These are phyloP conservation scores for Eucalyptus paniculata DNA, from an alignment of 345 rosid genomes.

Conservation along the genomic window DNA sequence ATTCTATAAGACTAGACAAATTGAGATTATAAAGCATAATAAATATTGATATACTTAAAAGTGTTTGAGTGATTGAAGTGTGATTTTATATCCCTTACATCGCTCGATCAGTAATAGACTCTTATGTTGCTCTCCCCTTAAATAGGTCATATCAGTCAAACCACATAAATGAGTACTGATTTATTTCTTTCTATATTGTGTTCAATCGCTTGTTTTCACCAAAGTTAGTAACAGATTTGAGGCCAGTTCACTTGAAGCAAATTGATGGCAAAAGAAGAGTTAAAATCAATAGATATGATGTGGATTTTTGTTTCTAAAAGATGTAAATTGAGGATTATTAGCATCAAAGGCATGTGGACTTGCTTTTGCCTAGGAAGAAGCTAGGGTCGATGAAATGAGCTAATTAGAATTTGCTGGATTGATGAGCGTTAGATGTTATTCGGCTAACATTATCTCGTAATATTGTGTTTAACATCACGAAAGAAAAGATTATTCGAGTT, in stretches of 20 bases:
- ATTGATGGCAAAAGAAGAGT: not conserved
- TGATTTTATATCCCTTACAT: not conserved
- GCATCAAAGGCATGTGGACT: not conserved
- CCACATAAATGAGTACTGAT: fast-evolving
- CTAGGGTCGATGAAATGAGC: not conserved
- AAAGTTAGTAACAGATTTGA: not conserved
- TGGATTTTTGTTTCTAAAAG: not conserved
- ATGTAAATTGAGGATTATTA: not conserved
- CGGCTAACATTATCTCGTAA: not conserved
- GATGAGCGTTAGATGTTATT: not conserved
- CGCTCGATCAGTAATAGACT: fast-evolving
- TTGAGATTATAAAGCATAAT: not conserved
- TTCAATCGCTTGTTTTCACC: fast-evolving
- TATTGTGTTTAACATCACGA: not conserved
- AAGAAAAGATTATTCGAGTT: too few relatives aligned
- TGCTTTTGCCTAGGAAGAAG: not conserved
- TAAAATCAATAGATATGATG: not conserved
- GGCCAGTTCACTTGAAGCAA: not conserved
- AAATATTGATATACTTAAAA: fast-evolving
- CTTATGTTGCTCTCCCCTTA: not conserved
- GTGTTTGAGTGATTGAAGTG: not conserved
- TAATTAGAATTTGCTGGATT: not conserved
- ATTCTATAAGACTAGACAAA: not conserved
- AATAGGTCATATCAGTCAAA: not conserved
- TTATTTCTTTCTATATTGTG: not conserved